Base-by-base conservation (phyloP, 2,329 filamentous ascomycete species). In the Aureobasidium vineae region DNA sequence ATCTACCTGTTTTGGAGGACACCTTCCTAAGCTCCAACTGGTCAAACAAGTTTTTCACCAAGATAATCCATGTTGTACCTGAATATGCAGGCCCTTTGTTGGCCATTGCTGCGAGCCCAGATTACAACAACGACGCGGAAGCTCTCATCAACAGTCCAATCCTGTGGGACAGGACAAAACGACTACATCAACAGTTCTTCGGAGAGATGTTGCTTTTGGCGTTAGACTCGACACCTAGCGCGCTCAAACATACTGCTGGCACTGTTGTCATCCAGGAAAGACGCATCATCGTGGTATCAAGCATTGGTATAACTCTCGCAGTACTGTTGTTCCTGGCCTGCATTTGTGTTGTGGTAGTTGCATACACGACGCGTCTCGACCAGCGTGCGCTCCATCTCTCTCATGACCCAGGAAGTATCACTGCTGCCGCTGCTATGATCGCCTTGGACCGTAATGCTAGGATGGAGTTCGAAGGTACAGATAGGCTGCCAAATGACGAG, bases 201-300 rank as follows among this genome's bases (percentile, higher is more conserved):
- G 54, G 54, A 16, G 54, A 57, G 8, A 57, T 43, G 54, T 57
- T 57, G 36, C 54, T 57, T 13, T 13, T 36, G 10, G 33, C 33
- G 6, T 11, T 28, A n/a, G n/a, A n/a, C 5, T 15, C 33, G 33
- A 13, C 11, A 3, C 33, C 33, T 36, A 36, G 33, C 33, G 11
- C 33, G 33, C 33, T 36, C 10, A 36, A 36, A 11, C 33, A 36
- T 13, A 10, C 33, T 36, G 11, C 33, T 36, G 33, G 33, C 33
- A 36, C 10, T 36, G 11, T 36, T 2, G 10, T 13, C 33, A 36
- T 36, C 33, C 33, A 36, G 33, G 33, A 36, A 36, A 36, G 33
- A 36, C 33, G 33, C 33, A 36, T 36, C 10, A 36, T 36, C 33
- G 33, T 36, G 33, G 33, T 36, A 36, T 36, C 33, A 13, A 36